Conservation (phyloP, 2,329 filamentous ascomycete genomes). For the Ascocoryne sarcoides region DNA sequence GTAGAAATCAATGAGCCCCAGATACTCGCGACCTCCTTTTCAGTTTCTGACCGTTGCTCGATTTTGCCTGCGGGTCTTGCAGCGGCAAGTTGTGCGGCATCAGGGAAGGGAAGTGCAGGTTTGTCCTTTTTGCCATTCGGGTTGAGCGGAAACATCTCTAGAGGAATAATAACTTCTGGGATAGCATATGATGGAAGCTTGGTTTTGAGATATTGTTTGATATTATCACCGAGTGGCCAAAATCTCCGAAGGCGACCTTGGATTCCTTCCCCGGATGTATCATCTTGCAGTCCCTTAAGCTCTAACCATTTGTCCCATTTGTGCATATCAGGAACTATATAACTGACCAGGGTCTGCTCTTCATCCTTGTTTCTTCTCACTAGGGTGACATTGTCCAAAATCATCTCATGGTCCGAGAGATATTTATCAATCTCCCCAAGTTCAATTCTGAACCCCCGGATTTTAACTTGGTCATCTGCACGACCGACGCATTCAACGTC, state of each 20-base stretch:
- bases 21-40: conserved; percentile 58
- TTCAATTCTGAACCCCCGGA: conserved; percentile 92
- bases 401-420: conserved; percentile 61
- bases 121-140: conserved; percentile 82
- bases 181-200: conserved; percentile 69
- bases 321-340: conserved; percentile 74
- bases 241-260: conserved; percentile 24
- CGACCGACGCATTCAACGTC: conserved; percentile 73
- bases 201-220: conserved; percentile 59
- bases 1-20: conserved; percentile 66
- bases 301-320: conserved; percentile 64
- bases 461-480: conserved; percentile 86
- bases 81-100: conserved; percentile 56
- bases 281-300: conserved; percentile 45
- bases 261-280: conserved; percentile 32
- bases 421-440: conserved; percentile 87
- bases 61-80: conserved; percentile 38
- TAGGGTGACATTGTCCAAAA: conserved; percentile 79
- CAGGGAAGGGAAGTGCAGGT: conserved; percentile 71
- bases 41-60: conserved; percentile 42
- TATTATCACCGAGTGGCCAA: conserved; percentile 41
- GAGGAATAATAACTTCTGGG: conserved; percentile 63
- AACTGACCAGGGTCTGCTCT: conserved; percentile 79
- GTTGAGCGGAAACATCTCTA: conserved; percentile 68
- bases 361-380: conserved; percentile 77